Evolutionary conservation across 305 asterid genomes (phyloP).

Genomic region (Fraxinus floribunda): DNA sequence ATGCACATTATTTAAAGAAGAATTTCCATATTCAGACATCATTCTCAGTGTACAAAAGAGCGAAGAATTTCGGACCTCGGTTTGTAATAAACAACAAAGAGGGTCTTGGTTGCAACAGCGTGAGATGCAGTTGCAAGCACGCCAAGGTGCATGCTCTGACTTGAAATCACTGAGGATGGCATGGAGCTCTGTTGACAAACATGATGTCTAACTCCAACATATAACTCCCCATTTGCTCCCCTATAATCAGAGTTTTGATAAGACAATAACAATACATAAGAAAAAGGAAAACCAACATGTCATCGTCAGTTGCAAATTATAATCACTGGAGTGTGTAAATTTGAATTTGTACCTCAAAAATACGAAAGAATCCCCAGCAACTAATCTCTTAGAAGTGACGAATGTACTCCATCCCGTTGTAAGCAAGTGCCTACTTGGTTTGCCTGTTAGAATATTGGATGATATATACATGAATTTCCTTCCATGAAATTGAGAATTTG

Average conservation of each 20-base stretch:
- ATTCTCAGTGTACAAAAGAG: conserved; percentile 7
- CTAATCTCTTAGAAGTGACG: conserved; percentile 83
- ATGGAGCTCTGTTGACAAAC: conserved; percentile 76
- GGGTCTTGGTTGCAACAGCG: conserved; percentile 68
- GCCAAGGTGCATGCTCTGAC: conserved; percentile 98
- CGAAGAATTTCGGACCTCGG: conserved; percentile 58
- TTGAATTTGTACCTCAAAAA: conserved; percentile 62
- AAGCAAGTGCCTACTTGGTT: conserved; percentile 94
- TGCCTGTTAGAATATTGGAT: conserved; percentile 50
- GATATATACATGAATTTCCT: conserved; percentile 6
- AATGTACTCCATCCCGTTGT: conserved; percentile 99
- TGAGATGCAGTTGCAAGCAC: conserved; percentile 98
- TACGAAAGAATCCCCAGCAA: conserved; percentile 90
- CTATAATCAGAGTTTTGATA: conserved; percentile 30
- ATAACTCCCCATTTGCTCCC: conserved; percentile 77
- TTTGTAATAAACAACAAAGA: conserved; percentile 85
- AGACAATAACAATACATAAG: neutral
- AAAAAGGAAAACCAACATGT: neutral
- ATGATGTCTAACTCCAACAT: conserved; percentile 81
- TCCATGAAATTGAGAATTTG: neutral
- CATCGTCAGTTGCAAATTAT: neutral
- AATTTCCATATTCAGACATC: neutral
- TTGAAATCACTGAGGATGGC: conserved; percentile 92
- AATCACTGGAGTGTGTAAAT: neutral
- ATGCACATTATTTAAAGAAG: neutral